Conservation (phyloP, 257 asterid species). For the Salvia splendens region DNA sequence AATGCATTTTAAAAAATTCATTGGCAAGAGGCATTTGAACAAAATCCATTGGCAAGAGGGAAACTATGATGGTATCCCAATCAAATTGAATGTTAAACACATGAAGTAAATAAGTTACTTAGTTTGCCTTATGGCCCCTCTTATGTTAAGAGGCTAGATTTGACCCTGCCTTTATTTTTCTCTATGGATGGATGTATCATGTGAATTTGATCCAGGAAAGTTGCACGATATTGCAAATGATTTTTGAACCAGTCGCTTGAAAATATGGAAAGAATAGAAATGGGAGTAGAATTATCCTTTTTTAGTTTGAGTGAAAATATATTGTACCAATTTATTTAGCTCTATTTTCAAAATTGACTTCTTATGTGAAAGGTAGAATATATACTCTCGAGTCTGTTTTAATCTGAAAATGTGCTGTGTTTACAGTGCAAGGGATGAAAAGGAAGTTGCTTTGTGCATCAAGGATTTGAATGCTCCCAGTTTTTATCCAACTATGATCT, state of each 20-base stretch:
- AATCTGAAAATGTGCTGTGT: conserved; percentile 22
- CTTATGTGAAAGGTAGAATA: background rate
- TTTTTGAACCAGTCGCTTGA: conserved; percentile 6
- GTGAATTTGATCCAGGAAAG: background rate
- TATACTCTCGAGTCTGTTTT: background rate
- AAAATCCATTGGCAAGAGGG: background rate
- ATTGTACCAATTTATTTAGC: too few species aligned
- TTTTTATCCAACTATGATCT: conserved; percentile 80
- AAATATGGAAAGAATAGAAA: too few species aligned
- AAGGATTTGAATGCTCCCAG: conserved; percentile 74
- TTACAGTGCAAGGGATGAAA: conserved; percentile 79
- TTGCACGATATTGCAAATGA: background rate
- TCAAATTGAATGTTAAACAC: conserved; percentile 5
- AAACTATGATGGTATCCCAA: background rate
- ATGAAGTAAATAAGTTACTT: background rate
- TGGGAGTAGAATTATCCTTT: too few species aligned
- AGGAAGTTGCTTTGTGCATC: conserved; percentile 77
- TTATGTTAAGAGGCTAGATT: background rate
- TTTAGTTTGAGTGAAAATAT: too few species aligned
- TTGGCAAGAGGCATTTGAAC: background rate
- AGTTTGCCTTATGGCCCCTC: conserved; percentile 4
- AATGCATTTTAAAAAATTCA: conserved; percentile 11
- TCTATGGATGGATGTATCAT: background rate
- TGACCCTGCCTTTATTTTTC: background rate
- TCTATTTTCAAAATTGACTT: too few species aligned